A percentile compares a stretch with the other conserved stretches of the same genome.
Evolutionary conservation across 192 early-diverging fungal species (phyloP).

Genomic region (Rhizophagus clarus): DNA sequence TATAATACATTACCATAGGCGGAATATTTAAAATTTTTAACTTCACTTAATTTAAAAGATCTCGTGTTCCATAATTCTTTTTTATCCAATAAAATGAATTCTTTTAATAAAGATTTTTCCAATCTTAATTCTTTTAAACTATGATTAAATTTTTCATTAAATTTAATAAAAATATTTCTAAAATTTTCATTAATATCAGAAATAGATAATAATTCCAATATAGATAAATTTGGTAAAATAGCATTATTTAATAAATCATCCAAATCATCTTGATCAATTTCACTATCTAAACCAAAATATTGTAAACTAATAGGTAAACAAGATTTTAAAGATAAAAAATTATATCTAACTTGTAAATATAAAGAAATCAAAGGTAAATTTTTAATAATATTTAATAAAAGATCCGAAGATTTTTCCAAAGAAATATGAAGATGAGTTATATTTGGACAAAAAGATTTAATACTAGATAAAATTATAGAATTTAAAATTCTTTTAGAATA

Average conservation of each 20-base stretch:
- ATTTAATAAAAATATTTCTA: background rate
- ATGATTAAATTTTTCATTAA: background rate
- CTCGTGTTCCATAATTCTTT: too few species aligned
- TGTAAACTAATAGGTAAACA: background rate
- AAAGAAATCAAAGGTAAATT: background rate
- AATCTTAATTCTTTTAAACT: background rate
- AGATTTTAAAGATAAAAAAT: background rate
- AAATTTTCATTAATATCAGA: background rate
- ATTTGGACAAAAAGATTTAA: background rate
- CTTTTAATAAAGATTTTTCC: background rate
- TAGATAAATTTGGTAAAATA: background rate
- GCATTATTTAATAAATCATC: background rate
- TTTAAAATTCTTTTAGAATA: background rate
- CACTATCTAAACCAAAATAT: background rate
- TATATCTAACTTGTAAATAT: background rate
- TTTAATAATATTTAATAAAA: background rate
- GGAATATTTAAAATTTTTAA: background rate
- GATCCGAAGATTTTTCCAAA: background rate
- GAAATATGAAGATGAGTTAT: background rate
- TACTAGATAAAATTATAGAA: background rate
- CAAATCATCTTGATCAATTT: background rate
- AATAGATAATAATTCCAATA: background rate
- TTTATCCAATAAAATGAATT: background rate
- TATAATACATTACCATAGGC: too few species aligned
- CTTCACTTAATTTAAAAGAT: background rate